A percentile compares a stretch with the other conserved stretches of the same genome.
phyloP scores from a whole-genome alignment of 768 basidiomycete genomes.

The Nevesoporus exiguus region DNA sequence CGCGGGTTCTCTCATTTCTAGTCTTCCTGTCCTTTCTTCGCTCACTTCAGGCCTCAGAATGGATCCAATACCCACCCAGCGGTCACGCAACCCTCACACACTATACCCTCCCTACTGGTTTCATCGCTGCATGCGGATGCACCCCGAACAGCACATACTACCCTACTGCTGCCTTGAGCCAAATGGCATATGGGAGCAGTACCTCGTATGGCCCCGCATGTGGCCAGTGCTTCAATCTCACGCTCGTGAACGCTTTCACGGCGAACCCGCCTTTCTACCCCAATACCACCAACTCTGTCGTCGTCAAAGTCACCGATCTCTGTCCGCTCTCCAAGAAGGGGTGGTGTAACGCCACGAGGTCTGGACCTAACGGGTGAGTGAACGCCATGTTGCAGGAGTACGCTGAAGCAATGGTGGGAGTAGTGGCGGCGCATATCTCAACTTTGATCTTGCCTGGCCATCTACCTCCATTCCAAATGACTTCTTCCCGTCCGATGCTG shows the following conservation, averaged over 20 bases:
- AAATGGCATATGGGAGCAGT: slow-evolving; percentile 77
- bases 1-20: slow-evolving; percentile 21
- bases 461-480: slow-evolving; percentile 62
- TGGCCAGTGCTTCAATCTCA: slow-evolving; percentile 77
- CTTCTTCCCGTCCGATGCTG: slow-evolving; percentile 72
- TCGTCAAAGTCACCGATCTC: slow-evolving; percentile 77
- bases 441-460: slow-evolving; percentile 82
- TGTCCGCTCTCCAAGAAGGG: slow-evolving; percentile 62
- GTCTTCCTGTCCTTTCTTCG: slow-evolving; percentile 26
- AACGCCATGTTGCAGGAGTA: neutral
- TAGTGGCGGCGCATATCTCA: slow-evolving; percentile 67
- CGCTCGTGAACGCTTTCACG: slow-evolving; percentile 64
- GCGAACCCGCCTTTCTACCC: slow-evolving; percentile 71
- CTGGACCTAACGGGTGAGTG: slow-evolving; percentile 61
- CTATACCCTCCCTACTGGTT: slow-evolving; percentile 47
- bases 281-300: slow-evolving; percentile 51
- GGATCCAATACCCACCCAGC: slow-evolving; percentile 61
- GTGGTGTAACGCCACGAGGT: slow-evolving; percentile 69
- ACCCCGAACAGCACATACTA: slow-evolving; percentile 59
- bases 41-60: slow-evolving; percentile 33
- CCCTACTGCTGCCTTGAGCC: slow-evolving; percentile 76
- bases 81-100: slow-evolving; percentile 80
- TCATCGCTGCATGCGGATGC: slow-evolving; percentile 75
- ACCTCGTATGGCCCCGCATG: slow-evolving; percentile 70
- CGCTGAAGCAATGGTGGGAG: neutral